Percentiles rank a stretch among this genome's conserved stretches.
Conservation (phyloP, 371 early-diverging fungal species). For the Apophysomyces variabilis region DNA sequence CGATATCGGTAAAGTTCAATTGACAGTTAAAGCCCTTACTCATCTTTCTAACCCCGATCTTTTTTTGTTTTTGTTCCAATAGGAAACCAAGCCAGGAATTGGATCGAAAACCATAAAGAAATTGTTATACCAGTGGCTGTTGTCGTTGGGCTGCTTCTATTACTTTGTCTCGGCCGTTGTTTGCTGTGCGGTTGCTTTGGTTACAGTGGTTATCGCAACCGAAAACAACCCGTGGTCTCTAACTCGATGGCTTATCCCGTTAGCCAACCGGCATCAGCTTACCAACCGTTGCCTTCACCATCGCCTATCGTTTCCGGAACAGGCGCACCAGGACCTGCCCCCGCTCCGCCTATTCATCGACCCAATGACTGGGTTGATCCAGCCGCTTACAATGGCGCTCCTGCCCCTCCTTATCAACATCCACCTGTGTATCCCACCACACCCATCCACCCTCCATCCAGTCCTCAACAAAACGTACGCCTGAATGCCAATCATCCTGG, state of each 20-base stretch:
- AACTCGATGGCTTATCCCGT: constrained; percentile 25
- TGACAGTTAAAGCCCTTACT: too few species aligned
- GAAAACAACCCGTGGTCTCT: constrained; percentile 18
- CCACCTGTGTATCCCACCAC: constrained; percentile 18
- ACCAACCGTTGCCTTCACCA: constrained; percentile 23
- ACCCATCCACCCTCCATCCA: not conserved
- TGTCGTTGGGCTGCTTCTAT: constrained; percentile 48
- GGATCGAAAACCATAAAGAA: constrained; percentile 43
- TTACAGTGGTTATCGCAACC: constrained; percentile 27
- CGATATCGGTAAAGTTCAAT: constrained; percentile 33
- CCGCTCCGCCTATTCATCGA: constrained; percentile 10
- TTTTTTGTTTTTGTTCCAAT: not conserved
- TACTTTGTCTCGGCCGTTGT: constrained; percentile 58
- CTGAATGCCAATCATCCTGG: constrained; percentile 27
- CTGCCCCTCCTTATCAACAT: constrained; percentile 14
- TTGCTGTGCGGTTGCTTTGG: constrained; percentile 45
- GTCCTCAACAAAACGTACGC: too few species aligned
- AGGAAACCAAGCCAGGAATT: constrained; percentile 38
- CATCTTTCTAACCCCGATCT: too few species aligned
- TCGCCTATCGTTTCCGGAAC: constrained; percentile 19
- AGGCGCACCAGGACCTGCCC: constrained; percentile 32
- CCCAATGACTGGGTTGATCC: constrained; percentile 61
- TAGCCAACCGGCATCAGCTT: constrained; percentile 18
- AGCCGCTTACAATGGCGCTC: constrained; percentile 52
- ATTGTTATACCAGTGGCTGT: constrained; percentile 60